Evolutionary conservation across 495 filamentous ascomycete genomes (phyloP).

Genomic region (Aspergillus olivimuriae): DNA sequence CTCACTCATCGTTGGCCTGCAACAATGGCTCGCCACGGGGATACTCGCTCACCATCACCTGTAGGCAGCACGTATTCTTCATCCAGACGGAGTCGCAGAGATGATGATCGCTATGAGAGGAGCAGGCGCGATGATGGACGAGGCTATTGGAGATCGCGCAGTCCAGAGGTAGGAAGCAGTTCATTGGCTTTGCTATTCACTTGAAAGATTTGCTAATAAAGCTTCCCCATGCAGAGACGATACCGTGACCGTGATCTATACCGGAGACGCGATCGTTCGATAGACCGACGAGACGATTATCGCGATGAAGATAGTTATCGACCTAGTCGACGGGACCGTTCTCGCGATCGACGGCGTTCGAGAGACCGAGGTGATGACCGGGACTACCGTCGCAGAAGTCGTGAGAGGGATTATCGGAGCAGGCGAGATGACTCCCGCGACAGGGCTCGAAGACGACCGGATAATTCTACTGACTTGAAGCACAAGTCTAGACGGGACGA

Average conservation of each 20-base stretch:
- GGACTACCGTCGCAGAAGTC: conserved; percentile 58
- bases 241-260: conserved; percentile 58
- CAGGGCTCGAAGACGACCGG: conserved; percentile 58
- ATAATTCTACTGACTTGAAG: conserved; percentile 71
- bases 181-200: background rate
- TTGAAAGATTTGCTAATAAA: conserved; percentile 27
- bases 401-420: conserved; percentile 66
- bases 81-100: conserved; percentile 64
- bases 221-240: conserved; percentile 41
- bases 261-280: conserved; percentile 66
- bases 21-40: conserved; percentile 84
- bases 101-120: conserved; percentile 68
- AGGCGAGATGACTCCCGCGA: conserved; percentile 81
- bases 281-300: conserved; percentile 61
- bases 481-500: conserved; percentile 63
- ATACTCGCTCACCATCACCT: conserved; percentile 94
- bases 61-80: conserved; percentile 80
- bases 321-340: conserved; percentile 52
- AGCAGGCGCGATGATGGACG: conserved; percentile 57
- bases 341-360: conserved; percentile 57
- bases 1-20: conserved; percentile 58
- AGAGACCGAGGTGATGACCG: conserved; percentile 53
- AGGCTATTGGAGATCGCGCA: conserved; percentile 61
- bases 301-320: conserved; percentile 65
- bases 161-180: conserved; percentile 55